phyloP scores from a whole-genome alignment of 2,329 filamentous ascomycete genomes.

The Ophiocordyceps unilateralis region DNA sequence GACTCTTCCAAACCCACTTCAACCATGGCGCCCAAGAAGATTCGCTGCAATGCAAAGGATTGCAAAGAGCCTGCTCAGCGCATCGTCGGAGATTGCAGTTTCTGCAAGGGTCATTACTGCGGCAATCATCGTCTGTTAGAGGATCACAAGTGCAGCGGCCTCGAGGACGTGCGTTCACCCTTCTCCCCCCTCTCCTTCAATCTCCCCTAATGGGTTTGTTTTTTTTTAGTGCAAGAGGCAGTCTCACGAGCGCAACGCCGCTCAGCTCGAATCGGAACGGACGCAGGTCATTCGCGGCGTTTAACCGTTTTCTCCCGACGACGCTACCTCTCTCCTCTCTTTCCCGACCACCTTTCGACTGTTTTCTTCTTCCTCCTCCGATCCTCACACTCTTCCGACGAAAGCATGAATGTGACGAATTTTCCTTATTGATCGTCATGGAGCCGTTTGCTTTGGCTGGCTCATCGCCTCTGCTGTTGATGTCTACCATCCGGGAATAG shows the following conservation, averaged over 20 bases:
- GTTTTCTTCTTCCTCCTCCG: too few species aligned
- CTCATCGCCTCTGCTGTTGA: too few species aligned
- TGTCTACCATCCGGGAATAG: neutral
- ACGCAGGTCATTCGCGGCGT: slow-evolving; percentile 89
- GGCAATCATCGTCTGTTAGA: slow-evolving; percentile 88
- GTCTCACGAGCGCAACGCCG: slow-evolving; percentile 83
- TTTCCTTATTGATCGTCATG: too few species aligned
- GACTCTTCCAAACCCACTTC: neutral
- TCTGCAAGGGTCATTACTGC: slow-evolving; percentile 89
- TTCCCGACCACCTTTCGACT: too few species aligned
- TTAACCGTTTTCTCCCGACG: slow-evolving; percentile 17
- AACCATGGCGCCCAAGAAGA: slow-evolving; percentile 54
- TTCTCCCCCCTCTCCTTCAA: slow-evolving; percentile 1
- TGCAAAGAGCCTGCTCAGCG: slow-evolving; percentile 79
- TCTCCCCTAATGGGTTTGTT: slow-evolving; percentile 12
- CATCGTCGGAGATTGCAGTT: slow-evolving; percentile 90
- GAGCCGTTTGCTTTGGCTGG: too few species aligned
- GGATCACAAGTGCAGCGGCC: slow-evolving; percentile 78
- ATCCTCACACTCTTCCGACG: too few species aligned
- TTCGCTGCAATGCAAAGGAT: slow-evolving; percentile 74
- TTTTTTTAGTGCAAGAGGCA: slow-evolving; percentile 67
- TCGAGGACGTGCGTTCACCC: slow-evolving; percentile 57
- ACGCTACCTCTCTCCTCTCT: neutral
- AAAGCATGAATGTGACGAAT: too few species aligned
- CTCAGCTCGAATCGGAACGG: slow-evolving; percentile 80